Conservation (phyloP, 78 protist genomes). For the Protostelium mycophagum region DNA sequence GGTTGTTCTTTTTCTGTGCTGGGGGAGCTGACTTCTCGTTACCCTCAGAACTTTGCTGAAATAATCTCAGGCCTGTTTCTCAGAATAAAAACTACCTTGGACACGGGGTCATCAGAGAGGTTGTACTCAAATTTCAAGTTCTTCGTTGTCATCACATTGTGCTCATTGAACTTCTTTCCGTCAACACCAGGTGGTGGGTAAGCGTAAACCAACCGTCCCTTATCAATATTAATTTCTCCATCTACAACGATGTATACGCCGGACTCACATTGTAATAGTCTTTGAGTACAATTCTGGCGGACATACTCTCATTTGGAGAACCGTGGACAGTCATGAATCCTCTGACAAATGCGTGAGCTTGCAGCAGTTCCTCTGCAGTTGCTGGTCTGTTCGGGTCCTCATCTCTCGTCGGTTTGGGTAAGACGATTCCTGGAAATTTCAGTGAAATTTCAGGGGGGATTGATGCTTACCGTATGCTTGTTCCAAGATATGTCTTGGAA, state of each 20-base stretch:
- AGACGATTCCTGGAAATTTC: too few relatives aligned
- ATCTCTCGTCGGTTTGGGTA: slow-evolving; percentile 51
- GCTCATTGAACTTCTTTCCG: slow-evolving; percentile 40
- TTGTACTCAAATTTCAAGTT: neutral
- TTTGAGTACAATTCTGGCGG: slow-evolving; percentile 57
- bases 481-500: slow-evolving; percentile 64
- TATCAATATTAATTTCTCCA: slow-evolving; percentile 27
- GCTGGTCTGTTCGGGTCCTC: slow-evolving; percentile 48
- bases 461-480: too few relatives aligned
- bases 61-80: too few relatives aligned
- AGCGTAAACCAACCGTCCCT: slow-evolving; percentile 38
- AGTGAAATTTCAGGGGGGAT: too few relatives aligned
- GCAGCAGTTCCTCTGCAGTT: slow-evolving; percentile 39
- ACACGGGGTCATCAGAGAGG: too few relatives aligned
- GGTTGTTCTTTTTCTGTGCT: neutral
- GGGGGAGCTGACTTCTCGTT: too few relatives aligned
- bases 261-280: slow-evolving; percentile 45
- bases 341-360: slow-evolving; percentile 44
- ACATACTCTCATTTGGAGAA: slow-evolving; percentile 51
- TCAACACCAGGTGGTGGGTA: slow-evolving; percentile 64
- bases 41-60: too few relatives aligned
- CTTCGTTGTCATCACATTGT: neutral
- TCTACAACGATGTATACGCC: slow-evolving; percentile 31
- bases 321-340: slow-evolving; percentile 65
- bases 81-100: too few relatives aligned